Conservation (phyloP, 2,329 filamentous ascomycete species). For the Aspergillus novofumigatus region DNA sequence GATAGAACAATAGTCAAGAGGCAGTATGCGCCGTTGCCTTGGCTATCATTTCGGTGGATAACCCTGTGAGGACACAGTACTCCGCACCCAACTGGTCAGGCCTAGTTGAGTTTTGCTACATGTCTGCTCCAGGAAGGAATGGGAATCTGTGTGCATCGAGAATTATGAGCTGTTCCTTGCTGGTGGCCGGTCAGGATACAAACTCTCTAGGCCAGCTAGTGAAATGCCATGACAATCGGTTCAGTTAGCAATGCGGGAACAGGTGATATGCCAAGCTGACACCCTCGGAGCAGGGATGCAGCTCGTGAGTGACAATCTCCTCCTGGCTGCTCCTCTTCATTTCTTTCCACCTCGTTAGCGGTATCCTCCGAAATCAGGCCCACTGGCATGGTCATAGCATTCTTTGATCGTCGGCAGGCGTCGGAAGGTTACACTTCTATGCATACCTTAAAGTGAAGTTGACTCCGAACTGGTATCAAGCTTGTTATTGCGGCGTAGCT, state of each 20-base stretch:
- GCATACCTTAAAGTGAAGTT: not conserved
- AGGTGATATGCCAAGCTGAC: not conserved
- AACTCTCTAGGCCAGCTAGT: not conserved
- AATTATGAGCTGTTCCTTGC: not conserved
- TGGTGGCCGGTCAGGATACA: not conserved
- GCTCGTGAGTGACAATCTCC: not conserved
- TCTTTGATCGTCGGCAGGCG: not conserved
- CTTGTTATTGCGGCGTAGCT: not conserved
- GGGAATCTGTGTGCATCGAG: not conserved
- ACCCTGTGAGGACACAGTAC: not conserved
- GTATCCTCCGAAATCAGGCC: not conserved
- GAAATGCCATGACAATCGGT: not conserved
- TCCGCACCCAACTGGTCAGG: not conserved
- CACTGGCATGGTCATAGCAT: not conserved
- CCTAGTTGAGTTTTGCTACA: not conserved
- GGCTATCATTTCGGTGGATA: too few relatives aligned
- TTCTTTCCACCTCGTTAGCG: not conserved
- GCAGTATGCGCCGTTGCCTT: not conserved
- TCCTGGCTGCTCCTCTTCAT: not conserved
- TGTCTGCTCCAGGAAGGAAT: not conserved
- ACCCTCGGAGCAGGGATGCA: not conserved
- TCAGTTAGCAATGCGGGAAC: not conserved
- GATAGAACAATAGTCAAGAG: not conserved
- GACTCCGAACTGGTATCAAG: not conserved
- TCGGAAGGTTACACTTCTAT: not conserved